These are phyloP conservation scores for Omphalea diandra DNA, from an alignment of 441 rosid species.

Conservation along the genomic window DNA sequence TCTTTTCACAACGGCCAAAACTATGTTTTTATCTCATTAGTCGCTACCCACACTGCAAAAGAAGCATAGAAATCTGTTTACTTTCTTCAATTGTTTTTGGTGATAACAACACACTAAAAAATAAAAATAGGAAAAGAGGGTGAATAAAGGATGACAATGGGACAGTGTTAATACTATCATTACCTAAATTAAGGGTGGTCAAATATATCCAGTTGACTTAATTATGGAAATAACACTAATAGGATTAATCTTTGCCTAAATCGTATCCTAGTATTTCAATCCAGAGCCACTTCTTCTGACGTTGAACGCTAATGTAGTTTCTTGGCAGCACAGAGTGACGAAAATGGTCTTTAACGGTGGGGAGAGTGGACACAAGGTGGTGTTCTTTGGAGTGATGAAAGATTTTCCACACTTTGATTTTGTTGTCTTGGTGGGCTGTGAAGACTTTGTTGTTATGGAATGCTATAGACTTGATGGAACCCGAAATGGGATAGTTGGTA, in stretches of 20 bases:
- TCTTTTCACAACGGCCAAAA: too few species aligned
- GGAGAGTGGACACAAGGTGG: conserved; percentile 40
- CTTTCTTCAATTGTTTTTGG: too few species aligned
- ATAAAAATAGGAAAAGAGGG: too few species aligned
- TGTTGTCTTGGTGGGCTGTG: conserved; percentile 55
- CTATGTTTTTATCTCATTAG: too few species aligned
- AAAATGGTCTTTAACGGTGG: conserved; percentile 41
- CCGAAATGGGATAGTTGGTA: conserved; percentile 25
- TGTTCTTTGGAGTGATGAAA: conserved; percentile 21
- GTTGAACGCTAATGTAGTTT: conserved; percentile 41
- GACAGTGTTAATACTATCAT: not conserved
- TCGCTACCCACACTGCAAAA: too few species aligned
- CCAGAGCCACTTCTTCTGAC: conserved; percentile 51
- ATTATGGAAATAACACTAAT: not conserved
- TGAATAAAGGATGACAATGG: not conserved
- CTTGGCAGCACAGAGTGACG: conserved; percentile 33
- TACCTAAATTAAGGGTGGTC: conserved; percentile 13
- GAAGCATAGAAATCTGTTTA: too few species aligned
- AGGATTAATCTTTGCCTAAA: conserved; percentile 17
- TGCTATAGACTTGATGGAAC: conserved; percentile 44
- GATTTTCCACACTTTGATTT: conserved; percentile 44
- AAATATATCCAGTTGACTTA: conserved; percentile 6
- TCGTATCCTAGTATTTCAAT: conserved; percentile 47
- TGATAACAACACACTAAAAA: too few species aligned
- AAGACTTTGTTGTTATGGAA: conserved; percentile 32